Conservation (phyloP, 139 green algal species). For the Desmodesmus armatus region DNA sequence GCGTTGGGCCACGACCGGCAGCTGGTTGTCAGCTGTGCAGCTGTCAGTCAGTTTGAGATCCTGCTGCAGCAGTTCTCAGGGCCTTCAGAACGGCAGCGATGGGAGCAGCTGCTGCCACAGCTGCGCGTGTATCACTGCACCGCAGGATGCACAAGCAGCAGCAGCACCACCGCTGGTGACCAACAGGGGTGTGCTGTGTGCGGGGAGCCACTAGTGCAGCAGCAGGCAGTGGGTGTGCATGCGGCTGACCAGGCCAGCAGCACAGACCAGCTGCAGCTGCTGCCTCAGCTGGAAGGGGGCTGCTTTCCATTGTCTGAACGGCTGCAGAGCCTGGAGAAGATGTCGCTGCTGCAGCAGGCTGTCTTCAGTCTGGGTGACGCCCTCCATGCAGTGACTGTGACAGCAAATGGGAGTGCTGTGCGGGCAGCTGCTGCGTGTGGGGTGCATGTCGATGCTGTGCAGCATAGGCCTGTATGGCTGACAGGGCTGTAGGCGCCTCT, state of each 20-base stretch:
- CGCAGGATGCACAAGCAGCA: neutral
- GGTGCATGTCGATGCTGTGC: constrained; percentile 55
- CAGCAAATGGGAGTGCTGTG: constrained; percentile 64
- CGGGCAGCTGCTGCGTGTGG: constrained; percentile 44
- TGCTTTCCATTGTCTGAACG: neutral
- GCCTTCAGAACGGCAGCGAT: constrained; percentile 47
- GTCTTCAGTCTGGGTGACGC: constrained; percentile 64
- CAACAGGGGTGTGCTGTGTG: neutral
- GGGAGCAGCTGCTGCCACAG: constrained; percentile 45
- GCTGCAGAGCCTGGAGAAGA: neutral
- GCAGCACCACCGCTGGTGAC: neutral
- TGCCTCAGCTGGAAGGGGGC: neutral
- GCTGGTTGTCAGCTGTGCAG: constrained; percentile 48
- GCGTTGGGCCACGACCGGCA: constrained; percentile 18
- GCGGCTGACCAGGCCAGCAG: neutral
- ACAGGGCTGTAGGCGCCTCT: constrained; percentile 49
- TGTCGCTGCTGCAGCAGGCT: constrained; percentile 45
- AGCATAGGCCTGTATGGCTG: constrained; percentile 72
- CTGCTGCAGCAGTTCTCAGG: constrained; percentile 58
- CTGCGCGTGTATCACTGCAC: constrained; percentile 16
- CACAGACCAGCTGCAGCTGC: neutral
- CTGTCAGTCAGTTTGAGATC: constrained; percentile 60
- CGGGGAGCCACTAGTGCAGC: neutral
- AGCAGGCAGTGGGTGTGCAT: neutral
- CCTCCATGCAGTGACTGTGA: constrained; percentile 57